Percentiles rank a stretch among this genome's conserved stretches.
Conservation (phyloP, 2,329 filamentous ascomycete genomes). For the Cytospora leucostoma region DNA sequence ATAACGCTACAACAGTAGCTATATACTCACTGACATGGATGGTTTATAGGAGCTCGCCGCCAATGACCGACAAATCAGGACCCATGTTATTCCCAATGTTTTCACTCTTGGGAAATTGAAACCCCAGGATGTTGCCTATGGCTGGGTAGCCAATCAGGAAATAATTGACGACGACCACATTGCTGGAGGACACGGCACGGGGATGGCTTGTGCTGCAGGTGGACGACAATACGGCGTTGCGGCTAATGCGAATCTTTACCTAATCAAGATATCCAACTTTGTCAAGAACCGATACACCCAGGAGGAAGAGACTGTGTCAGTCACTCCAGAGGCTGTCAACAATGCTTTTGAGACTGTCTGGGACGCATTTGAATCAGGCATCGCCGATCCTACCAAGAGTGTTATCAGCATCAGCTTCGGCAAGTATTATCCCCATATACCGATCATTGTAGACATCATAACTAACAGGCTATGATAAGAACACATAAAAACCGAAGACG, state of each 20-base stretch:
- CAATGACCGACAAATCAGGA: slow-evolving; percentile 3
- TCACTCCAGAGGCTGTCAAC: no score
- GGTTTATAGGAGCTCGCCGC: background rate
- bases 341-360: no score
- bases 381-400: no score
- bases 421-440: no score
- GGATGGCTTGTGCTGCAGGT: slow-evolving; percentile 13
- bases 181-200: slow-evolving; percentile 2
- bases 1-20: no score
- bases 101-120: slow-evolving; percentile 3
- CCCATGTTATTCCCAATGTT: slow-evolving; percentile 2
- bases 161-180: slow-evolving; percentile 7
- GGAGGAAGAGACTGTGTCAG: background rate
- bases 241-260: slow-evolving; percentile 3
- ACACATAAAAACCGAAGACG: no score
- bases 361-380: no score
- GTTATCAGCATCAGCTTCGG: no score
- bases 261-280: slow-evolving; percentile 2
- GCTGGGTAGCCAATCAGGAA: background rate
- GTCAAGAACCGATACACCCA: background rate
- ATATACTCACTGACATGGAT: background rate
- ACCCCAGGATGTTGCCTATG: background rate
- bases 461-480: no score
- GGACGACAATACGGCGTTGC: background rate
- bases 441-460: no score